These are phyloP conservation scores for Boletales sp. DNA, from an alignment of 768 basidiomycete genomes.

Conservation along the genomic window DNA sequence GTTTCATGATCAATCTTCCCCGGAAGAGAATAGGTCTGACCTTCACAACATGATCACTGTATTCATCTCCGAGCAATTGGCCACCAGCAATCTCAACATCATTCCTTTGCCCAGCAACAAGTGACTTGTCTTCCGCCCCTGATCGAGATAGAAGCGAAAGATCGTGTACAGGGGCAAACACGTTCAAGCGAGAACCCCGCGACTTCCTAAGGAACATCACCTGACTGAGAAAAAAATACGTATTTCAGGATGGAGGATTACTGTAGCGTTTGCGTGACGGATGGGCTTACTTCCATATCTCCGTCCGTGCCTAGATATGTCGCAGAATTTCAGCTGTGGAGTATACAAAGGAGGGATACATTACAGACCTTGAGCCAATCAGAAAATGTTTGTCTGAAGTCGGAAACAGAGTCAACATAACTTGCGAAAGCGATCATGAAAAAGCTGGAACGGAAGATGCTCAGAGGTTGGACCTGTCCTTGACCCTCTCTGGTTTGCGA, in stretches of 20 bases:
- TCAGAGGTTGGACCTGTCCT: not conserved
- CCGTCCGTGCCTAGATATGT: constrained; percentile 60
- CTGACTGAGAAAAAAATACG: constrained; percentile 50
- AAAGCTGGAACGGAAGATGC: constrained; percentile 53
- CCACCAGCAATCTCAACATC: constrained; percentile 76
- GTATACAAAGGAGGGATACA: not conserved
- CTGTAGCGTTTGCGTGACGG: not conserved
- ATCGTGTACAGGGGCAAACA: constrained; percentile 92
- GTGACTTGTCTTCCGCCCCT: constrained; percentile 50
- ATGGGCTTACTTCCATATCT: constrained; percentile 83
- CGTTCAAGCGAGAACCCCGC: constrained; percentile 73
- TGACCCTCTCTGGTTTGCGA: constrained; percentile 1
- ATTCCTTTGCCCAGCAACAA: constrained; percentile 67
- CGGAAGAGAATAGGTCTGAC: constrained; percentile 35
- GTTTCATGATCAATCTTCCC: not conserved
- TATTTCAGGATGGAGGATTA: not conserved
- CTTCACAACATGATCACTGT: constrained; percentile 90
- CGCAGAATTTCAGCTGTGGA: not conserved
- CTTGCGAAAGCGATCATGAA: constrained; percentile 93
- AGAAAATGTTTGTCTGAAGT: constrained; percentile 69
- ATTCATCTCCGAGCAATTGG: constrained; percentile 90
- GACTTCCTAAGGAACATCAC: constrained; percentile 81
- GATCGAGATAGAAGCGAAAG: constrained; percentile 77
- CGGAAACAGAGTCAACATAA: constrained; percentile 69
- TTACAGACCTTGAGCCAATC: constrained; percentile 75